Conservation (phyloP, 768 basidiomycete genomes). For the Vararia minispora region DNA sequence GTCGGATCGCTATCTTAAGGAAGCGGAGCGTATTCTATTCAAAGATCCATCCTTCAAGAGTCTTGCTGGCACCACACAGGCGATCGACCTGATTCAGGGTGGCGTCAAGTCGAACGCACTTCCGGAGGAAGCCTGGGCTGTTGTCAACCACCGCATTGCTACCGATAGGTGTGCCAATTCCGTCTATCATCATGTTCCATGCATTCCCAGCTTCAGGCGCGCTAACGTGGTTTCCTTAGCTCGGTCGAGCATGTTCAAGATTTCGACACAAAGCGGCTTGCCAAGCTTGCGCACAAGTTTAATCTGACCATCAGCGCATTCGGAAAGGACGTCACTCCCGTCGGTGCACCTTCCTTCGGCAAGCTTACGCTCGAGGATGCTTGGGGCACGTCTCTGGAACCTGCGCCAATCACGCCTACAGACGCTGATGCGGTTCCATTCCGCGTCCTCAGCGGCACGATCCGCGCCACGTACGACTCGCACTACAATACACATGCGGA, state of each 20-base stretch:
- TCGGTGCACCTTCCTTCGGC: constrained; percentile 21
- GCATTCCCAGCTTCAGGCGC: constrained; percentile 1
- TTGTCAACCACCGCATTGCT: constrained; percentile 18
- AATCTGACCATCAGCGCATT: constrained; percentile 33
- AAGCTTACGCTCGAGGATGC: constrained; percentile 27
- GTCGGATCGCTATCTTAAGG: constrained; percentile 22
- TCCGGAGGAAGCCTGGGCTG: constrained; percentile 25
- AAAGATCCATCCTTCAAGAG: constrained; percentile 16
- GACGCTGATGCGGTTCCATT: constrained; percentile 24
- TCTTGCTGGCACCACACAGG: constrained; percentile 30
- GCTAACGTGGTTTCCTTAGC: constrained; percentile 11
- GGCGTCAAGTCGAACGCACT: constrained; percentile 34
- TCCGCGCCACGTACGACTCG: constrained; percentile 26
- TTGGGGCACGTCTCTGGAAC: constrained; percentile 23
- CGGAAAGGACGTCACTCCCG: constrained; percentile 20
- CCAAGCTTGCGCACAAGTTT: constrained; percentile 22
- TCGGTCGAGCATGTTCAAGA: constrained; percentile 21
- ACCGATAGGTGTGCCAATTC: constrained; percentile 14
- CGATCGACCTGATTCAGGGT: constrained; percentile 31
- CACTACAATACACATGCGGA: too few relatives aligned
- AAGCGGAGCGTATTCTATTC: constrained; percentile 23
- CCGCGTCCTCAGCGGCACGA: constrained; percentile 30
- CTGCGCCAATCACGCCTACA: constrained; percentile 33
- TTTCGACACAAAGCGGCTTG: constrained; percentile 20
- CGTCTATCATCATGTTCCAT: constrained; percentile 1